Percentiles rank a stretch among this genome's conserved stretches.
These are phyloP conservation scores for Ailanthus altissimus DNA, from an alignment of 345 rosid genomes.

Conservation along the genomic window DNA sequence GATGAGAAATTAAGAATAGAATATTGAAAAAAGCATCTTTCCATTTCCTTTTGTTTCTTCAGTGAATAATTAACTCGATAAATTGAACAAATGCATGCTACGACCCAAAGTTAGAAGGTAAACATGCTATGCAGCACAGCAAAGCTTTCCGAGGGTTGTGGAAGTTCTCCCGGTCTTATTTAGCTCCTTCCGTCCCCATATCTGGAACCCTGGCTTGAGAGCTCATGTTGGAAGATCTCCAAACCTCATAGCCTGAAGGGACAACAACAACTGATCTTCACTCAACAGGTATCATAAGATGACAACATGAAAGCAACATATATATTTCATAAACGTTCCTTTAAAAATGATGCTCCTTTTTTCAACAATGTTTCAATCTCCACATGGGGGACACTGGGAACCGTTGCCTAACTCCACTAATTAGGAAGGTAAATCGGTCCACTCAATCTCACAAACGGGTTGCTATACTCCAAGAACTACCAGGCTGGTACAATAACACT, in stretches of 20 bases:
- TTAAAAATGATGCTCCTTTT: not conserved
- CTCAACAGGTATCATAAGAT: not conserved
- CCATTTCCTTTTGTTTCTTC: not conserved
- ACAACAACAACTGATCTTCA: not conserved
- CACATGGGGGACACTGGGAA: not conserved
- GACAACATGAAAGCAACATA: not conserved
- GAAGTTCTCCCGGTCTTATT: slow-evolving; percentile 70
- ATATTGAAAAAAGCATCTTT: no score
- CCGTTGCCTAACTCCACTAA: not conserved
- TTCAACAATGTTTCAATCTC: not conserved
- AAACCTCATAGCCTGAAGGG: slow-evolving; percentile 82
- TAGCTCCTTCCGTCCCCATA: slow-evolving; percentile 71
- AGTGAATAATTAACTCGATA: not conserved
- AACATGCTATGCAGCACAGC: slow-evolving; percentile 32
- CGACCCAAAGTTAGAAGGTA: not conserved
- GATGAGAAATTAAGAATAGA: no score
- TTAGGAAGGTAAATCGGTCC: not conserved
- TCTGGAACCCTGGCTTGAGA: slow-evolving; percentile 68
- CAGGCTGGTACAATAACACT: not conserved
- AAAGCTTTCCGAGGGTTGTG: slow-evolving; percentile 73
- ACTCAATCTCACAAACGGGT: slow-evolving; percentile 3
- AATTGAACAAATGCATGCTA: not conserved
- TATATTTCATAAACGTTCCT: not conserved
- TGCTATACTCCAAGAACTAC: not conserved
- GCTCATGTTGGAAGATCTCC: slow-evolving; percentile 91